Evolutionary conservation across 176 grass and related monocot genomes (phyloP).

Genomic region (maize (Zea mays)): Zm-B73-REFERENCE-NAM-5.0 NC_050100.1:143088001-143088500

Average conservation of each 20-base stretch:
- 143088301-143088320: not conserved
- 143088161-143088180: not conserved
- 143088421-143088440: constrained; percentile 98
- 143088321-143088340: constrained; percentile 35
- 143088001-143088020: not conserved
- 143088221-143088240: not conserved
- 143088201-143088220: not conserved
- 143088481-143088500: constrained; percentile 99
- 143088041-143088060: not conserved
- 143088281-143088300: not conserved
- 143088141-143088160: not conserved
- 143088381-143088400: constrained; percentile 54
- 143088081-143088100: not conserved
- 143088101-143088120: not conserved
- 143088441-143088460: constrained; percentile 98
- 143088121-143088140: not conserved
- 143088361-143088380: constrained; percentile 54
- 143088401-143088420: constrained; percentile 48
- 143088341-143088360: constrained; percentile 40
- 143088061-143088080: not conserved
- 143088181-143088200: not conserved
- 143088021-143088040: not conserved
- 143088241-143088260: not conserved
- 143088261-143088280: not conserved
- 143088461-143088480: constrained; percentile 99